A percentile compares a stretch with the other conserved stretches of the same genome.
These are phyloP conservation scores for Pseudopithomyces maydicus DNA, from an alignment of 2,329 filamentous ascomycete species.

Conservation along the genomic window DNA sequence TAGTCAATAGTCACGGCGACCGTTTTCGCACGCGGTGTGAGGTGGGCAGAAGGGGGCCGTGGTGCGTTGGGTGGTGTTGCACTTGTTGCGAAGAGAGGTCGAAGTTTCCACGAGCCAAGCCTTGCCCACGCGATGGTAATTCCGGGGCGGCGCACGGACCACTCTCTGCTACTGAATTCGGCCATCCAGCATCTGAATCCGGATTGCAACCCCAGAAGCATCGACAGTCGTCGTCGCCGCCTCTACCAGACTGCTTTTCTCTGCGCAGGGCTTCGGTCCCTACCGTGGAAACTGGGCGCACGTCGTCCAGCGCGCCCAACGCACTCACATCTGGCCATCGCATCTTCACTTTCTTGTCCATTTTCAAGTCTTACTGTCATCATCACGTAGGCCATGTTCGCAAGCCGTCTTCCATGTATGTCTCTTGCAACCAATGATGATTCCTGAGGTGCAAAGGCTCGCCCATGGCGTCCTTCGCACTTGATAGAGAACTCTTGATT, in stretches of 20 bases:
- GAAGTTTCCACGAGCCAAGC: constrained; percentile 1
- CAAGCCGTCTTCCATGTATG: constrained; percentile 2
- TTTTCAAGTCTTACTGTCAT: constrained; percentile 7
- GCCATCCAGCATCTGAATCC: not conserved
- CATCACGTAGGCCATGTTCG: not conserved
- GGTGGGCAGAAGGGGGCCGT: not conserved
- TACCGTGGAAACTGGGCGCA: not conserved
- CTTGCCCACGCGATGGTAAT: not conserved
- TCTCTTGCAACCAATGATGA: constrained; percentile 11
- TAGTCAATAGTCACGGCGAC: constrained; percentile 3
- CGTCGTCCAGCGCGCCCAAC: not conserved
- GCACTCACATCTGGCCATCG: not conserved
- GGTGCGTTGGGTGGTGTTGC: not conserved
- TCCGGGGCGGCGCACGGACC: not conserved
- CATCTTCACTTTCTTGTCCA: constrained; percentile 1
- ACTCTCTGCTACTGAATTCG: not conserved
- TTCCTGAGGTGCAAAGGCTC: not conserved
- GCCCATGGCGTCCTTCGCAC: not conserved
- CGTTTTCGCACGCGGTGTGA: not conserved
- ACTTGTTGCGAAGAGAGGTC: not conserved
- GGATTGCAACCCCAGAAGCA: not conserved
- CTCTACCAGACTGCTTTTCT: not conserved
- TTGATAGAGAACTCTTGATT: not conserved
- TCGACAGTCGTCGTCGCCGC: not conserved
- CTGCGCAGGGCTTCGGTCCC: not conserved